A percentile compares a stretch with the other conserved stretches of the same genome.
phyloP scores from a whole-genome alignment of 129 eudicot genomes.

The Flaveria trinervia region DNA sequence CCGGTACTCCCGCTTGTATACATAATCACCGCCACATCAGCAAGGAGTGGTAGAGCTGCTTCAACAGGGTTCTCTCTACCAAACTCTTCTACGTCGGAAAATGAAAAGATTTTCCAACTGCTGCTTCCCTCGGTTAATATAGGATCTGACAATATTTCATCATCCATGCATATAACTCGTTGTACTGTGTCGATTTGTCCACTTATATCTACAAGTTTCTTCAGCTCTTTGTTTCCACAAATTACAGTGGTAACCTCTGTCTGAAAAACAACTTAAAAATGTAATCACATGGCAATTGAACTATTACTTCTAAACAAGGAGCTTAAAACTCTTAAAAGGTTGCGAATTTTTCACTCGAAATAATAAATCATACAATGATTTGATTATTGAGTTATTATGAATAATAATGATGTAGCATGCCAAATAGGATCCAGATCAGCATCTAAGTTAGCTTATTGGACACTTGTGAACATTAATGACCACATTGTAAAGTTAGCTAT shows the following conservation, averaged over 20 bases:
- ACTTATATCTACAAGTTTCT: conserved; percentile 73
- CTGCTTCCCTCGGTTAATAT: conserved; percentile 42
- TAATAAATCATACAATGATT: not conserved
- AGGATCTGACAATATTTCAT: conserved; percentile 35
- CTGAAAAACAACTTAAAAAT: conserved; percentile 43
- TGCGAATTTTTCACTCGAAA: not conserved
- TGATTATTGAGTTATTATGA: conserved; percentile 6
- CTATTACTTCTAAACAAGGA: conserved; percentile 14
- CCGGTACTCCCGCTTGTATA: conserved; percentile 98
- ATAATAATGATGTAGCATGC: not conserved
- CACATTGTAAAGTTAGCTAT: no score
- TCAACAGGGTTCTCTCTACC: conserved; percentile 74
- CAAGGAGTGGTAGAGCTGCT: conserved; percentile 73
- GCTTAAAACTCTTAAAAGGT: not conserved
- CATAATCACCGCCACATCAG: conserved; percentile 94
- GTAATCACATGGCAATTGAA: conserved; percentile 17
- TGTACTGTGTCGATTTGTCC: conserved; percentile 85
- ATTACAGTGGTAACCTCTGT: conserved; percentile 98
- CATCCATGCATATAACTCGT: conserved; percentile 88
- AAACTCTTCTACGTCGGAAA: conserved; percentile 61
- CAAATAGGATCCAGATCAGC: conserved; percentile 9
- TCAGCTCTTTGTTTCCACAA: conserved; percentile 85
- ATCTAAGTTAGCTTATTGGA: not conserved
- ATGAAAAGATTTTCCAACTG: conserved; percentile 66
- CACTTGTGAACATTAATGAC: not conserved